Conservation (phyloP, 2,329 filamentous ascomycete genomes). For the Juglanconis juglandina region DNA sequence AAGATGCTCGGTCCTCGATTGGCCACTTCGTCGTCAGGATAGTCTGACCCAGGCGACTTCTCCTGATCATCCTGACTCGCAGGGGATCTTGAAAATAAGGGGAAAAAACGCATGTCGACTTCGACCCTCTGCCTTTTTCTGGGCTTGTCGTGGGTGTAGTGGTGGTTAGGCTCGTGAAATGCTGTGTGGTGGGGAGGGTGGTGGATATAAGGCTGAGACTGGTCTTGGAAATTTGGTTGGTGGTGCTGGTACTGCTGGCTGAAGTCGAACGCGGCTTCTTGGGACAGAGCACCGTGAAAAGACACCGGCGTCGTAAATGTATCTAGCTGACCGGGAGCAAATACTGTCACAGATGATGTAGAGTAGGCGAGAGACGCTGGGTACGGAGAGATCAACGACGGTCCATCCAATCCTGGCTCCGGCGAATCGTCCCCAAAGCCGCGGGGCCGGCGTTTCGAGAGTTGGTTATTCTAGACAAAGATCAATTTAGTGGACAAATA, state of each 20-base stretch:
- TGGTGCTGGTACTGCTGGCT: constrained; percentile 29
- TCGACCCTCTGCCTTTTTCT: constrained; percentile 29
- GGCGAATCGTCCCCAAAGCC: constrained; percentile 35
- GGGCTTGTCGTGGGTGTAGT: constrained; percentile 4
- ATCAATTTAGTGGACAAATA: constrained; percentile 31
- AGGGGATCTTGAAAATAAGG: background rate
- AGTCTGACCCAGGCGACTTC: constrained; percentile 4
- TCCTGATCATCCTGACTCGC: background rate
- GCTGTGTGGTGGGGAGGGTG: background rate
- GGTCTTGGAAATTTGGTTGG: constrained; percentile 19
- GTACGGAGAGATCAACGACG: constrained; percentile 17
- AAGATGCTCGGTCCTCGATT: background rate
- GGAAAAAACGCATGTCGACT: constrained; percentile 18
- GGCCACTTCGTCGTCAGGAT: constrained; percentile 5
- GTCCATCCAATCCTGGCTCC: constrained; percentile 34
- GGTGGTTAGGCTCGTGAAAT: constrained; percentile 9
- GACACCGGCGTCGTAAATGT: constrained; percentile 15
- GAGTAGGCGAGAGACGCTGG: constrained; percentile 18
- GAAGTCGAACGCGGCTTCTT: constrained; percentile 19
- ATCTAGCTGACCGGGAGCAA: constrained; percentile 25
- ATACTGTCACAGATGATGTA: constrained; percentile 25
- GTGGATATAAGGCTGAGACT: background rate
- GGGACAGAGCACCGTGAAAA: background rate
- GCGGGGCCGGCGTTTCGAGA: constrained; percentile 44
- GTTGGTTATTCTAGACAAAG: constrained; percentile 31